Evolutionary conservation across 495 filamentous ascomycete species (phyloP), one percentile per base, ranked within the genome.

Genomic region (Xylaria sp.): DNA sequence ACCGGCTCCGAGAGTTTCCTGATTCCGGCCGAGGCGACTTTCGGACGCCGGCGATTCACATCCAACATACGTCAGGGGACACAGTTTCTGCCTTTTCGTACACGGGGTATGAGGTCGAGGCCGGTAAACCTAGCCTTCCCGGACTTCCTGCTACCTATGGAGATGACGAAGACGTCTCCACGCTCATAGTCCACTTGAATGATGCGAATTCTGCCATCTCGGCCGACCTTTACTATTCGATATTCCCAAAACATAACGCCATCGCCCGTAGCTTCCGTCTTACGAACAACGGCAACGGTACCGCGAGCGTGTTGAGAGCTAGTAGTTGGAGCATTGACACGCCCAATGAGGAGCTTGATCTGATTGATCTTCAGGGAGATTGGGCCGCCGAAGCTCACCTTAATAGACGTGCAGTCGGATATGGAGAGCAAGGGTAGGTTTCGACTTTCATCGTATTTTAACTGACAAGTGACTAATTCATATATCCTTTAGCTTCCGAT

Each of bases 1-100:
- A 85, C 59, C 74, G 80, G 7, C 84, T 86, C 4, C 83, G 86
- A 11, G 86, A 88, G 72, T 88, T 88, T 59, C 86, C 86, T 3
- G 86, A 88, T 59, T 81, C 85, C 40, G 86, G 86, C 0, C 81
- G 86, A 31, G 85, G 86, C 17, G 86, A 88, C 73, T 87, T 85
- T 63, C 83, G 86, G 14, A 76, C 83, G 5, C 86, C 86, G n/a
- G 86, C 86, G 0, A 80, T 88, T 44, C 82, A 85, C 29, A 84
- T 88, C 68, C 78, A 80, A 24, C 85, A 88, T 71, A 68, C 72
- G 0, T 80, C 78, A n/a, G 86, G 86, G 40, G 79, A 87, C 29
- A 86, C 85, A 3, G 82, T 88, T 3, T 85, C 85, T 3, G 81
- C 82, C 1, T 79, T 88, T 63, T 76, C 79, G 31, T 88, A 88